Evolutionary conservation across 768 basidiomycete species (phyloP), one percentile per base, ranked within the genome.

Genomic region (Hypholoma fasciculare): DNA sequence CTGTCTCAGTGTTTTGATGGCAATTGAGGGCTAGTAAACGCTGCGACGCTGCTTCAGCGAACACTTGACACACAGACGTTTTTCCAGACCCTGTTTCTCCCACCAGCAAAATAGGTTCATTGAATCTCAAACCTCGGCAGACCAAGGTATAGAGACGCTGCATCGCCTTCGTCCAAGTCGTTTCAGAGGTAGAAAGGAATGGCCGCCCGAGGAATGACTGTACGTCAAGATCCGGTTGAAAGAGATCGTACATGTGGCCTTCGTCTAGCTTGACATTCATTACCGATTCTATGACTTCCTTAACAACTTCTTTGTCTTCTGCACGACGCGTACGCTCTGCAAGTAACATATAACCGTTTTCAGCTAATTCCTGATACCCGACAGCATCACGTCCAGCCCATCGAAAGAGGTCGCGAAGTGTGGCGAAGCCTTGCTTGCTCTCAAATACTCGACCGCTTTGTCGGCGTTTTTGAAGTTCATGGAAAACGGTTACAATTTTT

Each of bases 31-130:
- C 79, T 63, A 88, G 76, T 26, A 99, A 77, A 37, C 70, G 75
- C 65, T 85, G 85, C 23, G 73, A 72, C 20, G 82, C 73, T 1
- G 85, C 85, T 44, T 87, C 81, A 0, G 97, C 90, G 62, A 90
- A 89, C 4, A 94, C 76, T 68, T 98, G 94, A 67, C 96, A 98
- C 40, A 98, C 89, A 1, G 96, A 97, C 0, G 97, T 99, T 74
- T 99, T 99, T 14, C 97, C 97, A 3, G 90, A 92, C 13, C 97
- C 97, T 0, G 97, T 98, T 72, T 98, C 96, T 0, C 97, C 97
- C 11, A 99, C 96, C 27, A 99, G 82, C 17, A 98, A 79, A 44
- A 98, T 88, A 0, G 97, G 97, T 68, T 99, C 97, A 65, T 97
- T 90, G 74, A 89, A 92, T 47, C 83, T 85, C 50, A 98, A 72